Base-by-base conservation (phyloP, 2,329 filamentous ascomycete species). In the Colletotrichum theobromicola region DNA sequence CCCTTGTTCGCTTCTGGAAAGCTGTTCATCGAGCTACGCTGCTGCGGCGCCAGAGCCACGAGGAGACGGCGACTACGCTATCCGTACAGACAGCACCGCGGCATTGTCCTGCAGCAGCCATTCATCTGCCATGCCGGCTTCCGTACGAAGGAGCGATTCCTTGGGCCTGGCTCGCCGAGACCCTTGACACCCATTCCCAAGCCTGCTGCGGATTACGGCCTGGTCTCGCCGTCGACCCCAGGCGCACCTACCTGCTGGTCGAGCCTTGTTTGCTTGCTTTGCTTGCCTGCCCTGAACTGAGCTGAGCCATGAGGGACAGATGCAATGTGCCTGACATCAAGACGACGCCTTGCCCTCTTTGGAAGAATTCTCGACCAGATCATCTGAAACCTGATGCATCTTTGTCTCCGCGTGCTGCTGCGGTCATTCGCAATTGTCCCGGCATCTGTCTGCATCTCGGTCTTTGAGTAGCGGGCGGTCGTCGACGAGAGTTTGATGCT, bases 341-440 rank as follows among this genome's bases (percentile, higher is more conserved):
- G 24, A 65, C 50, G 30, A 60, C 55, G 66, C 63, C 53, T 72
- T 50, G 42, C 63, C 69, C 10, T 61, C 69, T 72, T 67, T 61
- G 63, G 69, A 34, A 67, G 69, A 66, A 63, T 64, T 71, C 42
- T 67, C 71, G 35, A 62, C 46, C 67, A 61, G 37, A 63, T 30
- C 71, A 70, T 70, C 57, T 60, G 57, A 76, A 74, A 70, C 62
- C 46, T 60, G 70, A 42, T 67, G 58, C 67, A 42, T 63, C 66
- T 69, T 75, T 70, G 53, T 70, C 61, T 57, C 42, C 18, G 26
- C 28, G 15, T 16, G 26, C 34, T 16, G 26, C 34, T 46, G 32
- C 15, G 37, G 69, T 21, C 42, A 18, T 30, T 21, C 61, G 46
- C 35, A 13, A 64, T 16, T 35, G 24, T 21, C 35, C 60, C 57